Evolutionary conservation across 1,139 yeast genomes (phyloP), one percentile per base, ranked within the genome.

Genomic region (Kluyveromyces sp.): DNA sequence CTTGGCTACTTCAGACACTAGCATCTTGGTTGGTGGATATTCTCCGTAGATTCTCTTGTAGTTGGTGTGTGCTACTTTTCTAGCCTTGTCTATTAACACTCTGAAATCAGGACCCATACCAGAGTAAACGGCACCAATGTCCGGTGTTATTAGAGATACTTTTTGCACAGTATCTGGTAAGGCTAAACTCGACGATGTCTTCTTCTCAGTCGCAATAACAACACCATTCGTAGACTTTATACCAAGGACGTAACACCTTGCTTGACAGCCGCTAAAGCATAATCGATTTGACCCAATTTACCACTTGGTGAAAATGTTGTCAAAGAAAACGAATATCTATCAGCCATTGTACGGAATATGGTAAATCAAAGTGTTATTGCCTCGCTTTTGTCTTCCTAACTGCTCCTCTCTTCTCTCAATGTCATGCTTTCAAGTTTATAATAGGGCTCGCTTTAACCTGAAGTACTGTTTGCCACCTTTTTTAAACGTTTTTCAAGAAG

Each of bases 41-140:
- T 92, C 97, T 65, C 92, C 90, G 70, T 92, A 94, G 53, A 90
- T 75, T 63, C 96, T 78, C 71, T 90, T 90, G 69, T 94, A 94
- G 61, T 85, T 79, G 25, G 96, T 82, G 66, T 94, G 98, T 38
- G 97, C 88, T 52, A 85, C 81, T 66, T 88, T 90, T 59, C 99
- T 79, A 10, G 97, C 92, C 65, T 84, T 84, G 67, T 92, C 97
- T 40, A 90, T 89, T 45, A 94, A 77, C 25, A 94, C 96, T 55
- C 99, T 77, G 72, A 86, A 94, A 67, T 94, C 99, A 25, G 99
- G 98, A 10, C 98, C 98, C 97, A 94, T 90, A 30, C 99, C 99
- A 21, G 96, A 79, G 69, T 94, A 94, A 4, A 95, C 89, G 78
- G 92, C 88, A 49, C 97, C 98, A 55, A 92, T 87, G 63, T 92